Base-by-base conservation (phyloP, 257 asterid species). In the Lithospermum erythrorhizon region DNA sequence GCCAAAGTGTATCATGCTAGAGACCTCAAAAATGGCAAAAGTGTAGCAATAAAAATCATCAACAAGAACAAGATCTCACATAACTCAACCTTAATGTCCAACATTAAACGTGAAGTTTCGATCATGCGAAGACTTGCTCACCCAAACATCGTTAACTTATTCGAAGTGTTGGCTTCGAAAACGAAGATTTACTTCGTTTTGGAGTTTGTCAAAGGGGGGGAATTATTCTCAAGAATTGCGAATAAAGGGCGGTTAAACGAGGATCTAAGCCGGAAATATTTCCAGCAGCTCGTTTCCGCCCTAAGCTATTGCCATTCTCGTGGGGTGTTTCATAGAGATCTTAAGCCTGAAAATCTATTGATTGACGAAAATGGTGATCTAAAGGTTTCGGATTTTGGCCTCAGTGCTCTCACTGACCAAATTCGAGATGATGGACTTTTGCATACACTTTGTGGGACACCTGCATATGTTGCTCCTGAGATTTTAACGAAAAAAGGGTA, bases 381-480 rank as follows among this genome's bases (percentile, higher is more conserved):
- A 2, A 77, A 80, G 57, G 79, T 80, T 4, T 69, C 83, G 6
- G 86, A 77, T 59, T 75, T 80, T 57, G 81, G 83, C 0, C 81
- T 80, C 13, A 77, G 83, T 61, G 81, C 83, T 0, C 45, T 75
- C 45, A 61, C 62, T 1, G 81, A 77, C 2, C 81, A 80, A 10
- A 65, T 77, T 1, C 70, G 53, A 2, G 47, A 61, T 2, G 78
- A 73, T 32, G 83, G 81, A 1, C 73, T 75, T 6, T 58, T 77
- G 18, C 83, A 80, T 58, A 80, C 86, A 4, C 73, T 80, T 1
- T 80, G 86, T 58, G 86, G 86, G 15, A 76, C 85, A 17, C 83
- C 83, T 61, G 80, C 83, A 0, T 80, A 74, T 35, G 82, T 76
- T 6, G 85, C 85, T 35, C 82, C 82, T 47, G 80, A 80, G 73